Conservation (phyloP, 2,329 filamentous ascomycete genomes). For the Dothideomycetidae sp. region DNA sequence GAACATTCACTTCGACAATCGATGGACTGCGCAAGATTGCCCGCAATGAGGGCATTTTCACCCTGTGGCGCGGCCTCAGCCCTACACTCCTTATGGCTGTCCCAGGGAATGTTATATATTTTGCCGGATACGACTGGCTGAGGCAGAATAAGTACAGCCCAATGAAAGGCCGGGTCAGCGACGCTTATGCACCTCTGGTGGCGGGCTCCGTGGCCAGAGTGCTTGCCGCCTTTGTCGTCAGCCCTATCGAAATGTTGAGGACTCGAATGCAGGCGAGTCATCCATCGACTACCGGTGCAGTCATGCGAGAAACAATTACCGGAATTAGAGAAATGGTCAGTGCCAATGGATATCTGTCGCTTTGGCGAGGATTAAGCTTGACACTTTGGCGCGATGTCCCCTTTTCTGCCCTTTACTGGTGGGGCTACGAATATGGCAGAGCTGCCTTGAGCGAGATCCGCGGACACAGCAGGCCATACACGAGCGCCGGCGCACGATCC, state of each 20-base stretch:
- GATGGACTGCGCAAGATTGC: constrained; percentile 92
- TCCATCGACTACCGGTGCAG: constrained; percentile 41
- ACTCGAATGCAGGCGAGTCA: constrained; percentile 74
- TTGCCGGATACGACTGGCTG: constrained; percentile 94
- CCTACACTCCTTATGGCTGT: constrained; percentile 89
- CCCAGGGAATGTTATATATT: constrained; percentile 95
- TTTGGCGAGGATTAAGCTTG: constrained; percentile 82
- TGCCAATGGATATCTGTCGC: constrained; percentile 58
- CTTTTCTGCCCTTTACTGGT: constrained; percentile 96
- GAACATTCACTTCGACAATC: constrained; percentile 76
- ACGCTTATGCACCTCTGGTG: constrained; percentile 63
- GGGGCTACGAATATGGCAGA: constrained; percentile 81
- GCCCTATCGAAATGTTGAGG: constrained; percentile 85
- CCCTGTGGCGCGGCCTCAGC: constrained; percentile 86
- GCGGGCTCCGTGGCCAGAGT: constrained; percentile 67
- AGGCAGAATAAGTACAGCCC: constrained; percentile 61
- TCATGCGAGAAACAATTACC: constrained; percentile 64
- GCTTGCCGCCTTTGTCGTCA: constrained; percentile 67
- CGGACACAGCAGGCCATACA: constrained; percentile 27
- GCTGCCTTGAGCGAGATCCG: constrained; percentile 56
- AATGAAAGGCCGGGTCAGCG: constrained; percentile 44
- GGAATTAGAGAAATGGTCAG: constrained; percentile 69
- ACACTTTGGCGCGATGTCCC: constrained; percentile 96
- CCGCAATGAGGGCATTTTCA: constrained; percentile 72
- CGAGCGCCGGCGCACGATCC: constrained; percentile 30